Conservation (phyloP, 2,329 filamentous ascomycete species). For the Lasiodiplodia theobromae region DNA sequence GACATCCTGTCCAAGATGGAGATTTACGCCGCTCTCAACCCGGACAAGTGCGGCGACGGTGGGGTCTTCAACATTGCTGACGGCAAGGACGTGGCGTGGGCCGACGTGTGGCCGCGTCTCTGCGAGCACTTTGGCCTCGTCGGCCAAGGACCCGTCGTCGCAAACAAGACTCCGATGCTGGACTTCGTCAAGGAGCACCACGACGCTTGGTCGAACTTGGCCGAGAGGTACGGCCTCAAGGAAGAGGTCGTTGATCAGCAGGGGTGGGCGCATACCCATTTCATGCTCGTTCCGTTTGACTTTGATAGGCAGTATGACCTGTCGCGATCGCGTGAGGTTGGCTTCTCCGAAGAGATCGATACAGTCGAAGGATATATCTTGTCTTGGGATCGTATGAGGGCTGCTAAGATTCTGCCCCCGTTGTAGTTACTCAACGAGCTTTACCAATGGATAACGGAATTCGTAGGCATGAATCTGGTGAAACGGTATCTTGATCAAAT, state of each 20-base stretch:
- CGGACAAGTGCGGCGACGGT: slow-evolving; percentile 43
- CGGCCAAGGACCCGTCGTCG: slow-evolving; percentile 43
- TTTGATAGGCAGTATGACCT: slow-evolving; percentile 56
- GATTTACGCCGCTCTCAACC: slow-evolving; percentile 52
- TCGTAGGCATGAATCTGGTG: too few species aligned
- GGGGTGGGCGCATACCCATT: slow-evolving; percentile 34
- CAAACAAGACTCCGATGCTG: slow-evolving; percentile 40
- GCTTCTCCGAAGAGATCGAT: slow-evolving; percentile 53
- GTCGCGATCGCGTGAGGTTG: slow-evolving; percentile 51
- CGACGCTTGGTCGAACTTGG: slow-evolving; percentile 40
- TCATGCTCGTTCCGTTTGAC: slow-evolving; percentile 53
- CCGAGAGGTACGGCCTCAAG: slow-evolving; percentile 40
- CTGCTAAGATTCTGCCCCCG: slow-evolving; percentile 50
- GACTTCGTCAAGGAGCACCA: slow-evolving; percentile 41
- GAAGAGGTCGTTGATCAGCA: slow-evolving; percentile 51
- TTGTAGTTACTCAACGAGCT: background rate
- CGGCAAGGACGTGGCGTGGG: slow-evolving; percentile 51
- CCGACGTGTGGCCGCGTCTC: slow-evolving; percentile 55
- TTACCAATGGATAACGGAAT: too few species aligned
- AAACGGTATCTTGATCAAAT: too few species aligned
- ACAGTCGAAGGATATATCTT: slow-evolving; percentile 49
- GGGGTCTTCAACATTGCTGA: slow-evolving; percentile 52
- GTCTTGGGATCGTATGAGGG: slow-evolving; percentile 55
- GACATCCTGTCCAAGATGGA: slow-evolving; percentile 53
- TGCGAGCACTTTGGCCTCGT: slow-evolving; percentile 56